Evolutionary conservation across 345 rosid genomes (phyloP), one percentile per base, ranked within the genome.

Genomic region (Excoecaria agallocha): DNA sequence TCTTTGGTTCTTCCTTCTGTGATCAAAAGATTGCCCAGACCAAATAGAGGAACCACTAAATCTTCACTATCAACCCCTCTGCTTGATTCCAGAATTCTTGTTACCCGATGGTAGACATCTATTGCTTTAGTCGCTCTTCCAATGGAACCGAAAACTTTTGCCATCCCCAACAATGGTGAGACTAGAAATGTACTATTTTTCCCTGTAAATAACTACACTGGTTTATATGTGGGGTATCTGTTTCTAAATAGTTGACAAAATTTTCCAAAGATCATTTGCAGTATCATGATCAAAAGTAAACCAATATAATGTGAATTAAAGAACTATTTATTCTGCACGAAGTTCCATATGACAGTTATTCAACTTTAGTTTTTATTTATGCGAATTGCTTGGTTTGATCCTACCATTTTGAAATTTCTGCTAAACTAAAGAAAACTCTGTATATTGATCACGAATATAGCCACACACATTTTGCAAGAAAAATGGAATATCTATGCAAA

Each of bases 51-150:
- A 52, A 87, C 86, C 55, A 90, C 88, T 80, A 94, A 75, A 79
- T 89, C 96, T 83, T 89, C 91, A 63, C 93, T 86, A 68, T 88
- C 89, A 77, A 76, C 81, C 38, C 94, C 96, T 84, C 88, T 87
- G 65, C 71, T 80, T n/a, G 66, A 75, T 83, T 94, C 94, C 82
- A 90, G 82, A 77, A 92, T 86, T 66, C 56, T 62, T 71, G 92
- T 83, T 6, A 77, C 85, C 71, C 81, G 90, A 65, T 85, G 80
- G 71, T 94, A 92, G 55, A 72, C 69, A 50, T 83, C 86, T 9
- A 82, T 78, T 0, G 96, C 97, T 82, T 85, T 85, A 46, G 76
- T 75, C 45, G 83, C 80, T 82, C 85, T 88, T 79, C 96, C 89
- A 62, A 83, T 60, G 22, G 83, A 90, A 78, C 84, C 84, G 66